Evolutionary conservation across 176 grass and related monocot species (phyloP), one percentile per base, ranked within the genome.

Genomic region (Zizania latifolia): DNA sequence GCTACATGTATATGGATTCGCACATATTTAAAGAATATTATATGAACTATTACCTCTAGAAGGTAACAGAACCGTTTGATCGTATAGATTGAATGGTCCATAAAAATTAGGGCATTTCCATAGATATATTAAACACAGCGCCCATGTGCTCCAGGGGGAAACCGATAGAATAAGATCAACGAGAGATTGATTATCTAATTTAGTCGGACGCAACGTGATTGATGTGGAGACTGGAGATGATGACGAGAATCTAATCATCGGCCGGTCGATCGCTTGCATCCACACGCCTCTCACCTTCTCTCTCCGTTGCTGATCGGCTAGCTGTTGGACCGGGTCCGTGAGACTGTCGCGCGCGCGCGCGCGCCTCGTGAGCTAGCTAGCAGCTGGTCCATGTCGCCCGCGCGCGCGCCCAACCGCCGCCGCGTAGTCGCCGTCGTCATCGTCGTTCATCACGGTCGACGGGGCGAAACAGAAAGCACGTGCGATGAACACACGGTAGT

Each of bases 341-440:
- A 33, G 43, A n/a, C 58, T 12, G 6, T 62, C 4, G 31, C 62
- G 48, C 78, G 58, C 38, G 68, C 78, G 51, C 61, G 78, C 78
- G 44, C 70, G 64, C 64, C 56, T 69, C 84, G 40, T 78, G 51
- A 35, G 12, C 36, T 7, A 75, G 43, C 66, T 67, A 80, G 80
- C 8, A 75, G 43, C 66, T 67, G 85, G 80, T 78, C 80, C 74
- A 60, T 65, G 67, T 29, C 48, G 71, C n/a, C 33, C 15, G 4
- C 72, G 11, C 72, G 16, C 71, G 51, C 84, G 62, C 53, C 31
- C 38, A 16, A 53, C 55, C 78, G 23, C 58, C 19, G 14, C 65
- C 16, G 36, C 16, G 32, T n/a, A 31, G 7, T 14, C 59, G 27
- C 38, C 56, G 72, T 41, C 75, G 64, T 31, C 60, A 1, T 54